Evolutionary conservation across 352 stramenopile genomes (phyloP).

Genomic region (Globisporangium polare): DNA sequence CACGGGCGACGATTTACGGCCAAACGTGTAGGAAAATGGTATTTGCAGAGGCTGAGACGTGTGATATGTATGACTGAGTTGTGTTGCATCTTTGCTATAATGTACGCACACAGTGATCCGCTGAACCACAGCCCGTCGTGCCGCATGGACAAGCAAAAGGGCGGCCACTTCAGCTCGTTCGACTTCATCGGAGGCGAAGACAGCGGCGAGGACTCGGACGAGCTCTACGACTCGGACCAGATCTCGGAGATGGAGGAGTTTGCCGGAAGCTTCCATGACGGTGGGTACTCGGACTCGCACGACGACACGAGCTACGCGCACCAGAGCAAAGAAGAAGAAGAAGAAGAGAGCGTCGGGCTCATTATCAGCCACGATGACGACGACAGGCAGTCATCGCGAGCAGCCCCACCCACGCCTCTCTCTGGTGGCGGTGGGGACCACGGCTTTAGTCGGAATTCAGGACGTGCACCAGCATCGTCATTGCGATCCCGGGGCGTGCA

Average conservation of each 20-base stretch:
- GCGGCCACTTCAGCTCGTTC: slow-evolving; percentile 51
- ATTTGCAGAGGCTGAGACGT: background rate
- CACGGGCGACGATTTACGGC: slow-evolving; percentile 38
- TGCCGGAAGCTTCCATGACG: slow-evolving; percentile 45
- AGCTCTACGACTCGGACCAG: slow-evolving; percentile 68
- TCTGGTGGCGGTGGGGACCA: slow-evolving; percentile 12
- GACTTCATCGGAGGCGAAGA: slow-evolving; percentile 83
- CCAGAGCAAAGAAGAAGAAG: slow-evolving; percentile 18
- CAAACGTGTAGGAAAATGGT: slow-evolving; percentile 27
- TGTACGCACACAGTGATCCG: slow-evolving; percentile 35
- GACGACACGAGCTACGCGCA: slow-evolving; percentile 27
- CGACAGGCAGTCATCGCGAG: slow-evolving; percentile 1
- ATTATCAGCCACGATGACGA: slow-evolving; percentile 10
- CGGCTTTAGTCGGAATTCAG: slow-evolving; percentile 9
- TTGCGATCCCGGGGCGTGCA: slow-evolving; percentile 50
- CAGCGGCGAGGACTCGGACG: slow-evolving; percentile 75
- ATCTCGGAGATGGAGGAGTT: slow-evolving; percentile 72
- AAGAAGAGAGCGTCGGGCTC: background rate
- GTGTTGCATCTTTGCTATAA: background rate
- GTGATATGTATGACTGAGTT: background rate
- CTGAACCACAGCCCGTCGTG: slow-evolving; percentile 79
- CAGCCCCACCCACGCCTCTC: slow-evolving; percentile 15
- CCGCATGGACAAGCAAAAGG: slow-evolving; percentile 36
- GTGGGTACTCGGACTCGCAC: slow-evolving; percentile 22
- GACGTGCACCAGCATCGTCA: slow-evolving; percentile 8